Conservation (phyloP, 2,329 filamentous ascomycete species). For the Penicillium sp. region DNA sequence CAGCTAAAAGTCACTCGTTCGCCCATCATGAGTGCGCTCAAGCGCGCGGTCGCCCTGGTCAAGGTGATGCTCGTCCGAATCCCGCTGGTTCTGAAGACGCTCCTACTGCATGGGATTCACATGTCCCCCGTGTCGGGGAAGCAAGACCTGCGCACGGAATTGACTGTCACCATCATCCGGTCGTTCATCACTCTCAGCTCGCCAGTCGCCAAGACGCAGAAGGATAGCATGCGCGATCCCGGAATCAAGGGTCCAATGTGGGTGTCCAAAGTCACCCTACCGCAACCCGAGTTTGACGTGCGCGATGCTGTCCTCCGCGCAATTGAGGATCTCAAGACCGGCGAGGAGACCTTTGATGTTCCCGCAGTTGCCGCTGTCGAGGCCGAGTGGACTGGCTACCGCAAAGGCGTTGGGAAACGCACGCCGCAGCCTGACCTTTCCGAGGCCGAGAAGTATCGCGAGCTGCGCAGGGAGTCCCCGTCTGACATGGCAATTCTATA, state of each 20-base stretch:
- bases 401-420: slow-evolving; percentile 39
- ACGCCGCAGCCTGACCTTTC: slow-evolving; percentile 41
- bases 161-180: slow-evolving; percentile 71
- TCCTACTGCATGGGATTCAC: slow-evolving; percentile 52
- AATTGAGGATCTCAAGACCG: slow-evolving; percentile 40
- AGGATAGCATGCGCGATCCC: slow-evolving; percentile 58
- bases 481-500: slow-evolving; percentile 46
- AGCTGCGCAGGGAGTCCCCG: slow-evolving; percentile 39
- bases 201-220: slow-evolving; percentile 63
- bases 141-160: slow-evolving; percentile 72
- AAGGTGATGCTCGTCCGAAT: slow-evolving; percentile 40
- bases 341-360: slow-evolving; percentile 38
- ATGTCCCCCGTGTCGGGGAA: slow-evolving; percentile 69
- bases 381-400: slow-evolving; percentile 48
- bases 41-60: slow-evolving; percentile 16
- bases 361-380: slow-evolving; percentile 40
- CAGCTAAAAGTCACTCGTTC: neutral
- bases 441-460: slow-evolving; percentile 44
- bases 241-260: slow-evolving; percentile 77
- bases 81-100: slow-evolving; percentile 44
- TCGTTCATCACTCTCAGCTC: slow-evolving; percentile 54
- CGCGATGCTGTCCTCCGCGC: slow-evolving; percentile 39
- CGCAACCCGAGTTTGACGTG: slow-evolving; percentile 52
- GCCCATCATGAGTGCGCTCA: neutral
- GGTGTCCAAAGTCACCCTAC: slow-evolving; percentile 69